phyloP scores from a whole-genome alignment of 768 basidiomycete species.

The Sistotremastrum suecicum region DNA sequence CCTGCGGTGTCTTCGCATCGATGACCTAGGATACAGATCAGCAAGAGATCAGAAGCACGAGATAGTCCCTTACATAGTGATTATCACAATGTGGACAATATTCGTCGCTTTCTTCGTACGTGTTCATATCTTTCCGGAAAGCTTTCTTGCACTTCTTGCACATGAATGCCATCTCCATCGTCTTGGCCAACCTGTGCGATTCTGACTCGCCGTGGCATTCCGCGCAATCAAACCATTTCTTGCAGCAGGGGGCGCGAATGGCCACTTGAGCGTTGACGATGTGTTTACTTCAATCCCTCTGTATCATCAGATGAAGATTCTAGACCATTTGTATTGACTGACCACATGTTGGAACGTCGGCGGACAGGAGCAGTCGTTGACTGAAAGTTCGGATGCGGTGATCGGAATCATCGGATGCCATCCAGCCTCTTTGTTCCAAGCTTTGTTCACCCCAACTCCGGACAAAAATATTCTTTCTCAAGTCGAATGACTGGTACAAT shows the following conservation, averaged over 20 bases:
- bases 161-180: conserved; percentile 70
- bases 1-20: conserved; percentile 83
- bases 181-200: conserved; percentile 57
- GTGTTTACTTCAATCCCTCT: conserved; percentile 55
- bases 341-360: too few species aligned
- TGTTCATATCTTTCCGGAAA: conserved; percentile 87
- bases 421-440: too few species aligned
- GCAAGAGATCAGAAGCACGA: neutral
- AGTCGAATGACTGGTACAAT: too few species aligned
- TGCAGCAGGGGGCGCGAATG: conserved; percentile 94
- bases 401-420: too few species aligned
- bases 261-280: conserved; percentile 93
- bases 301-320: too few species aligned
- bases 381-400: too few species aligned
- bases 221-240: conserved; percentile 93
- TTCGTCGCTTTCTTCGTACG: conserved; percentile 94
- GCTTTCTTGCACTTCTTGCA: conserved; percentile 94
- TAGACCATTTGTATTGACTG: too few species aligned
- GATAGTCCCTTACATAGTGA: conserved; percentile 64
- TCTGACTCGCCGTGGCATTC: conserved; percentile 86
- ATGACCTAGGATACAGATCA: conserved; percentile 43
- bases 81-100: conserved; percentile 98
- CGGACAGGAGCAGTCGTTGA: too few species aligned
- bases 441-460: too few species aligned
- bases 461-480: too few species aligned